Evolutionary conservation across 2,329 filamentous ascomycete species (phyloP).

Genomic region (Fusarium avenaceum): DNA sequence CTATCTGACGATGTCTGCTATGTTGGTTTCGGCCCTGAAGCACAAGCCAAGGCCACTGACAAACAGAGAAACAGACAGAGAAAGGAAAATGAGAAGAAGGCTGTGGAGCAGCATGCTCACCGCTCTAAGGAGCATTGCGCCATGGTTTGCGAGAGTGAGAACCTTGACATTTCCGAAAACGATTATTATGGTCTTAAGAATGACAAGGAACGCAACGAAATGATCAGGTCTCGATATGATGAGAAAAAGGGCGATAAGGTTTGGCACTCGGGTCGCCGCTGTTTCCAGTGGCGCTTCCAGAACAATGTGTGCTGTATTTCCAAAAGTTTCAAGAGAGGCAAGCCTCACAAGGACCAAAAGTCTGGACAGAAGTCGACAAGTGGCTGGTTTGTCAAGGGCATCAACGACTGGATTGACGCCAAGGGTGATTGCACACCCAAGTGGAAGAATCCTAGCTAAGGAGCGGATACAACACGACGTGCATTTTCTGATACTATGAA

Average conservation of each 20-base stretch:
- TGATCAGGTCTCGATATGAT: constrained; percentile 50
- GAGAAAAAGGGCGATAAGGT: constrained; percentile 37
- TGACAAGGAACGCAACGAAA: constrained; percentile 48
- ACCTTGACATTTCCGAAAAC: constrained; percentile 54
- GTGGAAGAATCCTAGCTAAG: constrained; percentile 56
- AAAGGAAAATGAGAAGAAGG: constrained; percentile 56
- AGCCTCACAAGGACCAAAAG: constrained; percentile 53
- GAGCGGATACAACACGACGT: background rate
- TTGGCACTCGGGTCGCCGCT: constrained; percentile 54
- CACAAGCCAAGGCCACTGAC: constrained; percentile 53
- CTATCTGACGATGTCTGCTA: constrained; percentile 63
- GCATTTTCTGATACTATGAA: constrained; percentile 13
- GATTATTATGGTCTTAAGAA: constrained; percentile 50
- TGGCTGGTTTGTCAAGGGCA: constrained; percentile 63
- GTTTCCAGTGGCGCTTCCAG: constrained; percentile 64
- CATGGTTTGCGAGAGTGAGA: constrained; percentile 62
- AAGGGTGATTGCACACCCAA: constrained; percentile 59
- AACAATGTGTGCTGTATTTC: constrained; percentile 60
- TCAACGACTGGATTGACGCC: constrained; percentile 62
- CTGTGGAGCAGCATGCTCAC: constrained; percentile 61
- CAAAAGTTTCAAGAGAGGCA: constrained; percentile 60
- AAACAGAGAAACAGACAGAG: constrained; percentile 54
- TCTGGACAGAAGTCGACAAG: constrained; percentile 56
- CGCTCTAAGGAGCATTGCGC: constrained; percentile 62
- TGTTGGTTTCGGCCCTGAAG: constrained; percentile 55